Base-by-base conservation (phyloP, 176 grass and related monocot genomes). In the Neostapfia colusana region DNA sequence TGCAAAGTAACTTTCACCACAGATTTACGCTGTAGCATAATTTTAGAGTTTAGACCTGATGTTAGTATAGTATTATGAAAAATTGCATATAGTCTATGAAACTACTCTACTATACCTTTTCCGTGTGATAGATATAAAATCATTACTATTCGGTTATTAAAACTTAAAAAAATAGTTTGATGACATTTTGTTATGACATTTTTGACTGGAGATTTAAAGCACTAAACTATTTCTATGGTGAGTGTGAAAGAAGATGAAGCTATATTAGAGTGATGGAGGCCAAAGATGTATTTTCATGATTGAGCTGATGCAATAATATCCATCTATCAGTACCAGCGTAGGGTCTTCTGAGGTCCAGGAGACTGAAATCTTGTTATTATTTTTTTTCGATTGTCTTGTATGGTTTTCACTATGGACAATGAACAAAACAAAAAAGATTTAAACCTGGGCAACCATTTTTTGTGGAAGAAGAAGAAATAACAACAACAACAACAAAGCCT, bases 141-240 rank as follows among this genome's bases (percentile, higher is more conserved):
- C 57, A 76, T 44, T n/a, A 35, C 45, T 9, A 34, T 13, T 40
- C 40, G 8, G 2, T 76, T 62, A 18, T 4, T 34, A 9, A 44
- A 60, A 75, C 24, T 60, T 57, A 25, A 15, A 7, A 46, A 46
- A 40, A 73, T 56, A 23, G 35, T 73, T 57, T 73, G 70, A 15
- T 73, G 10, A n/a, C 34, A 56, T 23, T 36, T 10, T 73, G 31
- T 13, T 13, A 9, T 73, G 35, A 4, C 36, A 25, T 73, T 39
- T 73, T 39, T 40, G 8, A 72, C n/a, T 57, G 38, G 54, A 74
- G 24, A 24, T 8, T 2, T 44, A 40, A 75, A 75, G 38, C 28
- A 17, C 8, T 60, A 75, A 39, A 57, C 41, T 75, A 61, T 75
- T 60, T 5, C 55, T 75, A 40, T 61, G 55, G 25, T 43, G 44